These are phyloP conservation scores for Globisporangium sylvaticum DNA, from an alignment of 352 stramenopile genomes.

Conservation along the genomic window DNA sequence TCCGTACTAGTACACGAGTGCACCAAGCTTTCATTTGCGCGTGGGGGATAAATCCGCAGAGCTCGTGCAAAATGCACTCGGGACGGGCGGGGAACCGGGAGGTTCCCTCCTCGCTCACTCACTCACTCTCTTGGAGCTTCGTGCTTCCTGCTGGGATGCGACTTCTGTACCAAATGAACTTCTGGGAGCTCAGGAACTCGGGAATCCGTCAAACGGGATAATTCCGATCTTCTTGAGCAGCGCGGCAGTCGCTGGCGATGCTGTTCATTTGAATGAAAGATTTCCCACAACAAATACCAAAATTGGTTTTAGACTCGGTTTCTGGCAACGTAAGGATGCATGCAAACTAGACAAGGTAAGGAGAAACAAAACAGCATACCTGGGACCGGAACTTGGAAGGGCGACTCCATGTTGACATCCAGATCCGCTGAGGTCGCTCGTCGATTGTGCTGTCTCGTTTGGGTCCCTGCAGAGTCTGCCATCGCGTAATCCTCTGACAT, in stretches of 20 bases:
- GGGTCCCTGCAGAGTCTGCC: conserved; percentile 14
- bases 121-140: background rate
- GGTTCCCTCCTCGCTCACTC: background rate
- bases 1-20: background rate
- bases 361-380: no score
- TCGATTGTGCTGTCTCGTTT: conserved; percentile 17
- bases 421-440: conserved; percentile 1
- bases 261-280: background rate
- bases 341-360: no score
- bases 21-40: background rate
- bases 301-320: no score
- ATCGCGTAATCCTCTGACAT: conserved; percentile 2
- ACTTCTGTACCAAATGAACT: background rate
- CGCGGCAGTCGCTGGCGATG: conserved; percentile 10
- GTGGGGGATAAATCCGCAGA: background rate
- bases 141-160: background rate
- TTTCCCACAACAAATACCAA: background rate
- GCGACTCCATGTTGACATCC: conserved; percentile 18
- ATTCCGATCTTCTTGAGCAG: conserved; percentile 16
- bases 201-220: conserved; percentile 5
- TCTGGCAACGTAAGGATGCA: no score
- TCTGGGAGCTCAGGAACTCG: background rate
- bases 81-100: no score
- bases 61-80: background rate
- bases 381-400: conserved; percentile 38